phyloP scores from a whole-genome alignment of 441 rosid genomes.

The Brassica balearica region DNA sequence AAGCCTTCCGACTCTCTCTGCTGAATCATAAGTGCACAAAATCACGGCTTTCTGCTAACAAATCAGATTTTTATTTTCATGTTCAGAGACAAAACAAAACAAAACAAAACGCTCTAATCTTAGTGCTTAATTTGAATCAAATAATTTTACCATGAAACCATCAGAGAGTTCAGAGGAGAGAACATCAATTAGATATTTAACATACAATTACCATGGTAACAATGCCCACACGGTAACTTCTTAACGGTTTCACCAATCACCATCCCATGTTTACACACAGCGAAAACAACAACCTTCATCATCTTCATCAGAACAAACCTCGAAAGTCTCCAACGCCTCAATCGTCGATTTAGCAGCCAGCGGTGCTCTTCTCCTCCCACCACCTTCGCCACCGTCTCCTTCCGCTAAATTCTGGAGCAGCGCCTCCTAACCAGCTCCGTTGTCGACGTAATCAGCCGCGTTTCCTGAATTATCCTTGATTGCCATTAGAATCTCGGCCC shows the following conservation, averaged over 20 bases:
- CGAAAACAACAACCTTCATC: conserved; percentile 47
- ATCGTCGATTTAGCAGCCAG: conserved; percentile 61
- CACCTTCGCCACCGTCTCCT: conserved; percentile 47
- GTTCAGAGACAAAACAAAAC: too few species aligned
- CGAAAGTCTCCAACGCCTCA: conserved; percentile 48
- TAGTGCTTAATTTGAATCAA: background rate
- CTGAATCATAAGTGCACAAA: background rate
- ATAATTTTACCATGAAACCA: background rate
- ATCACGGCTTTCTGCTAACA: background rate
- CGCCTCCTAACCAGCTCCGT: conserved; percentile 67
- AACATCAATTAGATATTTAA: conserved; percentile 27
- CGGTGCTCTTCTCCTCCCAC: conserved; percentile 66
- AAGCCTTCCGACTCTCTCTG: background rate
- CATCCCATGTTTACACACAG: conserved; percentile 70
- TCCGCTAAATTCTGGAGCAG: conserved; percentile 72
- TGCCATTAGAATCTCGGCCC: conserved; percentile 84
- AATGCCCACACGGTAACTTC: conserved; percentile 74
- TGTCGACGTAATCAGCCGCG: conserved; percentile 70
- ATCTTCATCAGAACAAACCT: conserved; percentile 37
- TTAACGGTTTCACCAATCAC: conserved; percentile 59
- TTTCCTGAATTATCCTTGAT: conserved; percentile 68
- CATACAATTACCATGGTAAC: conserved; percentile 73
- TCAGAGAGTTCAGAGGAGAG: background rate
- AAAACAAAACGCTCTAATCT: background rate
- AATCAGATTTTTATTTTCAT: background rate